Percentiles rank a stretch among this genome's conserved stretches.
phyloP scores from a whole-genome alignment of 352 stramenopile species.

The Phytophthora sojae region DNA sequence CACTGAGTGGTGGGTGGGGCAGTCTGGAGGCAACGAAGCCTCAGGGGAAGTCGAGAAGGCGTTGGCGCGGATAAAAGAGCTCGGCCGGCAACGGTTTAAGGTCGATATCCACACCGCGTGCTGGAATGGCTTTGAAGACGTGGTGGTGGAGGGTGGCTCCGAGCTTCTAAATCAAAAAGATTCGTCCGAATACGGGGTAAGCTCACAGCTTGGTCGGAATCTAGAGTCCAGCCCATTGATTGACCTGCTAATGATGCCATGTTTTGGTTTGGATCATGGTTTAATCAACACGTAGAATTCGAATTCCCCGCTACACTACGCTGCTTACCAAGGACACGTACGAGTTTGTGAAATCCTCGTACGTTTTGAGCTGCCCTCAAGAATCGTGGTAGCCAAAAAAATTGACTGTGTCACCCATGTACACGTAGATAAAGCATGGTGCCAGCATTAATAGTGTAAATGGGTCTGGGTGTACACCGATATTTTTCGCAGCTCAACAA shows the following conservation, averaged over 20 bases:
- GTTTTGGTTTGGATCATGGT: no score
- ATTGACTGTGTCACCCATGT: no score
- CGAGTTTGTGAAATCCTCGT: conserved; percentile 56
- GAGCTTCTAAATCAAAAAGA: conserved; percentile 59
- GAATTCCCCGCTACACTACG: conserved; percentile 81
- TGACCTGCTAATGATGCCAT: no score
- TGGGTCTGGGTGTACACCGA: conserved; percentile 59
- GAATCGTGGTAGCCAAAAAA: no score
- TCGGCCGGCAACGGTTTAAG: conserved; percentile 61
- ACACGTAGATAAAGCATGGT: conserved; percentile 52
- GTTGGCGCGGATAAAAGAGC: conserved; percentile 59
- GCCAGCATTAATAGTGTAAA: conserved; percentile 71
- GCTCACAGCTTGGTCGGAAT: no score
- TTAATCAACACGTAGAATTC: no score
- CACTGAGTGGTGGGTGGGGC: conserved; percentile 57
- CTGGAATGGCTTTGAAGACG: conserved; percentile 57
- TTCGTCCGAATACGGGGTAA: conserved; percentile 64
- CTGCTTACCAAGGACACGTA: conserved; percentile 69
- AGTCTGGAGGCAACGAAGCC: conserved; percentile 43
- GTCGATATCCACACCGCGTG: conserved; percentile 75
- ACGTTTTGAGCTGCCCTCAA: no score
- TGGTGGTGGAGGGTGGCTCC: conserved; percentile 49
- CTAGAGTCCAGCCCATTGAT: no score
- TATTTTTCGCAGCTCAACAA: conserved; percentile 81
- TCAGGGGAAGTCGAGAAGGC: conserved; percentile 56